Evolutionary conservation across 2,329 filamentous ascomycete species (phyloP).

Genomic region (Chrysoporthe deuterocubensis): DNA sequence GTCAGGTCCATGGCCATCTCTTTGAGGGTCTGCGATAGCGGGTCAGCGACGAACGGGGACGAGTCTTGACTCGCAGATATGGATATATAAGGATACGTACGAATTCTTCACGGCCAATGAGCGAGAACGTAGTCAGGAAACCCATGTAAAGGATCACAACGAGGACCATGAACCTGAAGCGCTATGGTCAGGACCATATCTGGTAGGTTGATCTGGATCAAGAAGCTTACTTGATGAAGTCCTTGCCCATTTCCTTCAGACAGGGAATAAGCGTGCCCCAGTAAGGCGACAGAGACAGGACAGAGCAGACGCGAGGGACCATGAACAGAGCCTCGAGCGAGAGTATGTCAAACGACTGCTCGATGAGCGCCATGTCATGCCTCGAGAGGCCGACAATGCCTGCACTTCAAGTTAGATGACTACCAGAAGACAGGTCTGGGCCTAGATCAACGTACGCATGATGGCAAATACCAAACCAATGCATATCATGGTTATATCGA

Average conservation of each 20-base stretch:
- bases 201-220: conserved; percentile 35
- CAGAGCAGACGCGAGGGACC: conserved; percentile 84
- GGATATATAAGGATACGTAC: conserved; percentile 7
- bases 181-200: conserved; percentile 45
- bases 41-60: conserved; percentile 34
- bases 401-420: conserved; percentile 38
- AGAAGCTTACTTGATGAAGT: conserved; percentile 77
- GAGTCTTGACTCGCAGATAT: neutral
- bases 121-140: conserved; percentile 84
- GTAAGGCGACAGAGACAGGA: conserved; percentile 85
- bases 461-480: conserved; percentile 75
- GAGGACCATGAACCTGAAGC: conserved; percentile 60
- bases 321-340: conserved; percentile 88
- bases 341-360: conserved; percentile 86
- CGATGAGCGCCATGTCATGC: conserved; percentile 65
- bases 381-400: conserved; percentile 69
- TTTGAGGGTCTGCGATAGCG: conserved; percentile 47
- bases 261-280: conserved; percentile 91
- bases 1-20: conserved; percentile 75
- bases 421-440: neutral
- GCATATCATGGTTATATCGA: conserved; percentile 76
- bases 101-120: conserved; percentile 74
- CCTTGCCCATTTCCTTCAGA: conserved; percentile 91
- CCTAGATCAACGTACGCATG: conserved; percentile 61
- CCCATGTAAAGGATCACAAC: conserved; percentile 83